These are phyloP conservation scores for Blastobotrys capitulatus DNA, from an alignment of 1,139 yeast species.

Conservation along the genomic window DNA sequence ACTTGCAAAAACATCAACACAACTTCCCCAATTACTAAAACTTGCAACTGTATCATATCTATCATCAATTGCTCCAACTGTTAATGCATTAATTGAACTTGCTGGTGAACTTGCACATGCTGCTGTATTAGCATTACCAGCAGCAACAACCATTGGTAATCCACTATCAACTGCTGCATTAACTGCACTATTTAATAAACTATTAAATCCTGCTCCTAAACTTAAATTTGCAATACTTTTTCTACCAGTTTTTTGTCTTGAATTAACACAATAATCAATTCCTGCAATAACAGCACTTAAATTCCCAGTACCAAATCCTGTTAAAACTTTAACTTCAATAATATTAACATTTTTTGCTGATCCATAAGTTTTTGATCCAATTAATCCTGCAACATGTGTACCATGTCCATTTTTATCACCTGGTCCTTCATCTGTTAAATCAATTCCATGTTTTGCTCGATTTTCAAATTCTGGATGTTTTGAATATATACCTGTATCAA, in stretches of 20 bases:
- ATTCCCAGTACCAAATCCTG: conserved; percentile 58
- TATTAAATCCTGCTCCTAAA: conserved; percentile 66
- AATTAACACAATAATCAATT: conserved; percentile 69
- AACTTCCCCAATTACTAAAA: conserved; percentile 84
- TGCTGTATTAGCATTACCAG: conserved; percentile 74
- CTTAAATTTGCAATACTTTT: conserved; percentile 74
- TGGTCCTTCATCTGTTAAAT: conserved; percentile 56
- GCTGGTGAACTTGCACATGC: conserved; percentile 85
- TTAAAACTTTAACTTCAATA: conserved; percentile 70
- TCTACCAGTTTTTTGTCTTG: conserved; percentile 40
- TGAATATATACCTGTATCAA: conserved; percentile 68
- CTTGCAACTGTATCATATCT: conserved; percentile 60
- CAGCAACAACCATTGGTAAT: conserved; percentile 75
- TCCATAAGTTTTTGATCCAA: conserved; percentile 74
- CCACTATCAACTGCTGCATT: conserved; percentile 71
- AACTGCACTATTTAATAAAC: conserved; percentile 66
- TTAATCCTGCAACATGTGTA: conserved; percentile 86
- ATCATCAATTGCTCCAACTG: conserved; percentile 90
- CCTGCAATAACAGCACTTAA: conserved; percentile 63
- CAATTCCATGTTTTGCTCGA: conserved; percentile 52
- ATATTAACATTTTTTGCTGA: conserved; percentile 65
- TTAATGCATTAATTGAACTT: conserved; percentile 61
- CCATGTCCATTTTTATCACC: conserved; percentile 69
- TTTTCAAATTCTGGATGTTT: conserved; percentile 63
- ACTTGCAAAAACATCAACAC: conserved; percentile 82